phyloP scores from a whole-genome alignment of 2,329 filamentous ascomycete genomes.

The Alternaria hordeiaustralica region DNA sequence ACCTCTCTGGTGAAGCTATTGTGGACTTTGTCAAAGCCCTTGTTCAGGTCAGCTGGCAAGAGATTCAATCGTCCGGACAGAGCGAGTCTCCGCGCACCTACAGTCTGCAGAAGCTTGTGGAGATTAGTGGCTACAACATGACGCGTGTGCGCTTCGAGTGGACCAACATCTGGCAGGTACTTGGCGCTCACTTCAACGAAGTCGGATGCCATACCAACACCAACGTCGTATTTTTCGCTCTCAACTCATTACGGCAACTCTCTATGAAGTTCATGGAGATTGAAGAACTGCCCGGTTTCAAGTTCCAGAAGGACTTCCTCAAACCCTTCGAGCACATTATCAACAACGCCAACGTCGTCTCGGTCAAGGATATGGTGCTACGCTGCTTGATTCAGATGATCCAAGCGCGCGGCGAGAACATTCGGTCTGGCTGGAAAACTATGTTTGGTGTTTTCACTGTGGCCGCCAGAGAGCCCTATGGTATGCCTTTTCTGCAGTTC shows the following conservation, averaged over 20 bases:
- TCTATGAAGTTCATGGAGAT: slow-evolving; percentile 99
- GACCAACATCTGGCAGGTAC: slow-evolving; percentile 95
- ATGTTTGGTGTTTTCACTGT: slow-evolving; percentile 99
- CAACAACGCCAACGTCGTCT: slow-evolving; percentile 86
- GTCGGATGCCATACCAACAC: slow-evolving; percentile 97
- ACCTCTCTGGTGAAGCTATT: slow-evolving; percentile 91
- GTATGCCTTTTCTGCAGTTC: slow-evolving; percentile 47
- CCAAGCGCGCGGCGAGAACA: slow-evolving; percentile 93
- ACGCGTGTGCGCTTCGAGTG: slow-evolving; percentile 96
- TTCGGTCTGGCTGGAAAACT: slow-evolving; percentile 96
- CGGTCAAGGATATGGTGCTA: slow-evolving; percentile 96
- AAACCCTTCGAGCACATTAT: slow-evolving; percentile 99
- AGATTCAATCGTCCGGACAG: slow-evolving; percentile 95
- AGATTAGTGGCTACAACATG: slow-evolving; percentile 99
- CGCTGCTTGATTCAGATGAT: slow-evolving; percentile 99
- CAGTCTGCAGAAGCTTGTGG: slow-evolving; percentile 96
- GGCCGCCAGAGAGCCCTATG: slow-evolving; percentile 86
- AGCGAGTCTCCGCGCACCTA: slow-evolving; percentile 96
- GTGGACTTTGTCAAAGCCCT: slow-evolving; percentile 92
- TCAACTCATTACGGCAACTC: slow-evolving; percentile 92
- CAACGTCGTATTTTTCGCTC: slow-evolving; percentile 93
- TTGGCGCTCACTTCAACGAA: slow-evolving; percentile 98
- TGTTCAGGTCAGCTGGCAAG: slow-evolving; percentile 97
- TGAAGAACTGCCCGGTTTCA: slow-evolving; percentile 96
- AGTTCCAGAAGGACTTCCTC: slow-evolving; percentile 99